Base-by-base conservation (phyloP, 2,329 filamentous ascomycete species). In the Fusarium sp. region DNA sequence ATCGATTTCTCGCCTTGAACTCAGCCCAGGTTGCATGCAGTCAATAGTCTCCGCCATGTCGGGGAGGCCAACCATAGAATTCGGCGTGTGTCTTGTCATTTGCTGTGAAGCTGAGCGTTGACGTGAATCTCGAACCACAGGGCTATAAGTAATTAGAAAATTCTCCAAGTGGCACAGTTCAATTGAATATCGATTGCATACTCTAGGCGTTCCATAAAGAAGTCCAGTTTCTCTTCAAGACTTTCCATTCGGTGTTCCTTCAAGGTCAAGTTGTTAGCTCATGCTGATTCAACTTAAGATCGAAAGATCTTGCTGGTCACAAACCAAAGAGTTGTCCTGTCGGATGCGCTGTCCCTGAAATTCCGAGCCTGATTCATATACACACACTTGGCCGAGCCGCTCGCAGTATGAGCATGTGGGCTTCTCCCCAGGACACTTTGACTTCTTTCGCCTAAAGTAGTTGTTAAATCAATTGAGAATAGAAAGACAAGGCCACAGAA, bases 401-500 rank as follows among this genome's bases (percentile, higher is more conserved):
- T 53, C 50, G 18, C 50, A 53, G 4, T 53, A 45, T 45, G 50
- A 53, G 1, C 50, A 53, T 1, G 14, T 5, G 6, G 50, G 50
- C 50, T 33, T 53, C 15, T 53, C 50, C 1, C 50, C 50, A 10
- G 50, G 38, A 7, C 50, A 53, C 11, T 53, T 45, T 0, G 50
- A 53, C 7, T 53, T 53, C 4, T 53, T 53, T 3, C 50, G 38
- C 3, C 50, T 53, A 1, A 7, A 7, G 6, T 28, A 3, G 20
- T 18, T 18, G 1, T 33, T 4, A 24, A 17, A 2, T 26, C 13
- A 17, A 15, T 22, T 14, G 7, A 31, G 6, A 7, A 6, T 15
- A 1, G 4, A 13, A 31, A 31, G 13, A 2, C 10, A 31, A 5
- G 28, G 3, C 4, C 1, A 1, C 1, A 6, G 2, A 7, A 3